phyloP scores from a whole-genome alignment of 306 rosid genomes.

The Trichosanthes cucumerina region DNA sequence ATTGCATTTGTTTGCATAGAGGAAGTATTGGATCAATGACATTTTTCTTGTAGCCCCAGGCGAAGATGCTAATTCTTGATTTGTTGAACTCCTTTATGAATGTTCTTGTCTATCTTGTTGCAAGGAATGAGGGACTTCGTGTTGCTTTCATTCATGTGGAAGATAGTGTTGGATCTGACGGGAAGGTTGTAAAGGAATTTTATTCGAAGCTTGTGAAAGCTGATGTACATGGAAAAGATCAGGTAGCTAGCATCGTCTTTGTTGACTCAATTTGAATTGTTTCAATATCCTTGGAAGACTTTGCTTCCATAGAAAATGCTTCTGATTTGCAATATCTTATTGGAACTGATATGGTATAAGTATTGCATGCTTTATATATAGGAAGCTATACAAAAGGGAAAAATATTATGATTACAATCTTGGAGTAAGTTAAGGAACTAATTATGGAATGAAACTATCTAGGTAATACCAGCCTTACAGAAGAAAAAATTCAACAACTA shows the following conservation, averaged over 20 bases:
- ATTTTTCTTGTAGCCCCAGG: background rate
- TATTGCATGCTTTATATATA: background rate
- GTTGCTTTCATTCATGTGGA: slow-evolving; percentile 93
- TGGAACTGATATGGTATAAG: background rate
- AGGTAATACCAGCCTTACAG: background rate
- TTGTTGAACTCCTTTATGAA: background rate
- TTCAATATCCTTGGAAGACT: background rate
- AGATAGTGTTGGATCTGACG: slow-evolving; percentile 47
- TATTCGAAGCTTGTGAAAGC: slow-evolving; percentile 97
- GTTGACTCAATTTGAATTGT: background rate
- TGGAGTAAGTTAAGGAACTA: background rate
- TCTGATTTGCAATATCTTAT: background rate
- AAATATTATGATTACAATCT: background rate
- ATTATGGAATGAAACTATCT: background rate
- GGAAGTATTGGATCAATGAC: background rate
- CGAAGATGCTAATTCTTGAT: background rate
- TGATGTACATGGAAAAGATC: slow-evolving; percentile 88
- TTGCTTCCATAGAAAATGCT: background rate
- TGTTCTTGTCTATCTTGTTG: slow-evolving; percentile 7
- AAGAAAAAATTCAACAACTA: background rate
- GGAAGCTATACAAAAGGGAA: background rate
- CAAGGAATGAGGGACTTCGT: slow-evolving; percentile 95
- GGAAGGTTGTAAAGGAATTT: slow-evolving; percentile 34
- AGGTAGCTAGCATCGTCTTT: slow-evolving; percentile 37
- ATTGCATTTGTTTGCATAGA: background rate